These are phyloP conservation scores for Pestalotiopsis sp. DNA, from an alignment of 2,329 filamentous ascomycete genomes.

Conservation along the genomic window DNA sequence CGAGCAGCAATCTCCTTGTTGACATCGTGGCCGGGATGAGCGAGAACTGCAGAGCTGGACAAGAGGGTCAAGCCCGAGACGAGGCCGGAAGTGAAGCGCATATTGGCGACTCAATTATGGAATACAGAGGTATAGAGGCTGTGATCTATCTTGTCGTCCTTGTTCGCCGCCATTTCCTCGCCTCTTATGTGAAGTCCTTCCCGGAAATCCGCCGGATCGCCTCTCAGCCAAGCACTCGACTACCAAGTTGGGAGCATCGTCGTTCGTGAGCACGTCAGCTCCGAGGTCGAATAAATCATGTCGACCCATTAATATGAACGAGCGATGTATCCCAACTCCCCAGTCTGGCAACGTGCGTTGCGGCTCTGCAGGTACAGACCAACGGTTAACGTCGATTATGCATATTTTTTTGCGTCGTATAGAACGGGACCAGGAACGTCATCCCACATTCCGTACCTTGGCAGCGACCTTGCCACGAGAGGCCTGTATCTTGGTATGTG, in stretches of 20 bases:
- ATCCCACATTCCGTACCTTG: not conserved
- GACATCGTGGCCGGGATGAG: conserved; percentile 54
- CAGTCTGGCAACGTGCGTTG: not conserved
- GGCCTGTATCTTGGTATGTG: not conserved
- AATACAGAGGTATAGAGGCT: not conserved
- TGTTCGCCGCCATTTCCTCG: not conserved
- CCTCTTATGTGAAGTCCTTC: not conserved
- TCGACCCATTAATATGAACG: not conserved
- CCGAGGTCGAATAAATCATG: not conserved
- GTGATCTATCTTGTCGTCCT: not conserved
- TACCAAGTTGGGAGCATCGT: not conserved
- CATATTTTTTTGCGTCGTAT: not conserved
- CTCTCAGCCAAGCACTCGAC: not conserved
- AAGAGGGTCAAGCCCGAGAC: conserved; percentile 19
- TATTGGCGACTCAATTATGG: conserved; percentile 14
- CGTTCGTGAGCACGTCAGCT: not conserved
- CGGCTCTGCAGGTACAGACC: not conserved
- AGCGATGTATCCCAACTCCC: not conserved
- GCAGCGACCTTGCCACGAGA: not conserved
- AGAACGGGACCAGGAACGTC: not conserved
- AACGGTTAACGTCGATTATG: not conserved
- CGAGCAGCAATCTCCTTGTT: conserved; percentile 51
- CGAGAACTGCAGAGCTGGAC: conserved; percentile 23
- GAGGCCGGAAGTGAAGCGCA: conserved; percentile 26
- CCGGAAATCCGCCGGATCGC: not conserved